These are phyloP conservation scores for Pleurozium schreberi DNA, from an alignment of 225 moss, liverwort and hornwort species.

Conservation along the genomic window DNA sequence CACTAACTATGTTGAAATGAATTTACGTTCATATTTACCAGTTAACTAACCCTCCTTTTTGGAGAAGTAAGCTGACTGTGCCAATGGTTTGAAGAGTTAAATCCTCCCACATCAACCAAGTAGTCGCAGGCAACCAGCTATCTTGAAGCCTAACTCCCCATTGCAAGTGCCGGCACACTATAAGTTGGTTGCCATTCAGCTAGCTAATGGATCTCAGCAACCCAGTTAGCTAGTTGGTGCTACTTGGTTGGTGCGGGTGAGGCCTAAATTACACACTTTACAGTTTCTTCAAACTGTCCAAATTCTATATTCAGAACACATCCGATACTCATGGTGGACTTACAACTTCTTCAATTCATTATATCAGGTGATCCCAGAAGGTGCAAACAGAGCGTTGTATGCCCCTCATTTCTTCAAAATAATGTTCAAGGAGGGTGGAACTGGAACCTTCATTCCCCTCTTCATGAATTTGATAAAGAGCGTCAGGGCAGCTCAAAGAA, in stretches of 20 bases:
- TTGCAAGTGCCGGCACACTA: neutral
- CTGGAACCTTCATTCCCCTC: constrained; percentile 89
- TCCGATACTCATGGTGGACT: neutral
- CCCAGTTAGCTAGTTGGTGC: neutral
- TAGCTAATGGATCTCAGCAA: neutral
- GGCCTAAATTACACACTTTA: neutral
- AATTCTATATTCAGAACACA: neutral
- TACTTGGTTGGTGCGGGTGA: neutral
- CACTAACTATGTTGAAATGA: neutral
- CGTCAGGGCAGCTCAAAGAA: constrained; percentile 47
- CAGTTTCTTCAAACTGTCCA: neutral
- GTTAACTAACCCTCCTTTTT: too few relatives aligned
- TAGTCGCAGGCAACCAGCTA: neutral
- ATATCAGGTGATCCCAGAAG: constrained; percentile 79
- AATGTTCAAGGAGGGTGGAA: constrained; percentile 89
- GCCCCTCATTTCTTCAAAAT: constrained; percentile 71
- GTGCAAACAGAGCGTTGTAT: constrained; percentile 60
- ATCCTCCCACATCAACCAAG: neutral
- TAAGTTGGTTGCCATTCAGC: neutral
- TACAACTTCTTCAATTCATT: neutral
- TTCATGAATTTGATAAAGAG: constrained; percentile 73
- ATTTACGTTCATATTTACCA: neutral
- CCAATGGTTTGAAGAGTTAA: neutral
- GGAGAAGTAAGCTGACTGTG: neutral
- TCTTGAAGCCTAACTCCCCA: too few relatives aligned